Evolutionary conservation across 2,329 filamentous ascomycete species (phyloP), one percentile per base, ranked within the genome.

Genomic region (Calonectria leucothoes): DNA sequence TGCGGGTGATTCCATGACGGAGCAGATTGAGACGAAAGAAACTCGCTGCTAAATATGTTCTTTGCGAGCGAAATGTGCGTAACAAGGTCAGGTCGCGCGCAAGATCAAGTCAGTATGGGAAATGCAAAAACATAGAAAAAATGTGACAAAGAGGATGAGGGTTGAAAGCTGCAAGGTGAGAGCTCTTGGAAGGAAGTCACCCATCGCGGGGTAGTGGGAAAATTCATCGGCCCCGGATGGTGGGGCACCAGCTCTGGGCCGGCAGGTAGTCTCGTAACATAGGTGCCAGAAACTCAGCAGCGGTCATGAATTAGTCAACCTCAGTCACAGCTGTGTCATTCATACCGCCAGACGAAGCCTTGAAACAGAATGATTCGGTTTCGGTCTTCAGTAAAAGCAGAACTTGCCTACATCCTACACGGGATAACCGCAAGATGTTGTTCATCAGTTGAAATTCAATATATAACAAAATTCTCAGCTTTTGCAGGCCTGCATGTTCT

Each of bases 181-280:
- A 35, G 33, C 55, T 14, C 20, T 25, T 35, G 31, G 57, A 51
- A 25, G 23, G 39, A 55, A 15, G 63, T 51, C 33, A 45, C n/a
- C 10, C 29, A 71, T 76, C 55, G 74, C 74, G 74, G 74, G 74
- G 74, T 76, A 70, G 63, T 69, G 59, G 67, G 66, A 66, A 74
- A 74, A 64, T 70, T 74, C 57, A 51, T 73, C 35, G 42, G 65
- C 57, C 45, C 48, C 65, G 66, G 51, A 33, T 45, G 48, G 68
- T 65, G 67, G 67, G 59, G 57, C 59, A 59, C 23, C 52, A 20
- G 52, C 17, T 52, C n/a, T 23, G 37, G 25, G 35, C 31, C 27
- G 27, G 15, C 49, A 23, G 27, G 27, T 20, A 29, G 49, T 52
- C 49, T 52, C 15, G 14, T 52, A 52, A 29, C 7, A 29, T n/a